Evolutionary conservation across 73 alveolate species (phyloP), one percentile per base, ranked within the genome.

Genomic region (Paramecium sexaurelia): DNA sequence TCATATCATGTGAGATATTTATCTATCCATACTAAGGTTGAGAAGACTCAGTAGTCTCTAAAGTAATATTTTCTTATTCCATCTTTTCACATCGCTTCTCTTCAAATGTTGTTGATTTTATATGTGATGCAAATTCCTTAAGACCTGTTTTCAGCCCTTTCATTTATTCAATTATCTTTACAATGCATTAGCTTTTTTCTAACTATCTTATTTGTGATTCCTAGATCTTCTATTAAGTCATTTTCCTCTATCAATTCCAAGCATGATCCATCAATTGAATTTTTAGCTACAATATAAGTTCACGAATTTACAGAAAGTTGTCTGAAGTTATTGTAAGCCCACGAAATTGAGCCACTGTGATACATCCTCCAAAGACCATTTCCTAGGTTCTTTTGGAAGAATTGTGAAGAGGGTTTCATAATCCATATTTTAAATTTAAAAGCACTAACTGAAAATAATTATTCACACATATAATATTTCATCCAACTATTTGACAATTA

Each of bases 231-330:
- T 66, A 55, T 45, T 6, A 96, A 83, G 67, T 96, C 98, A 51
- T 84, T 92, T 24, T 94, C 97, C 36, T 84, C 92, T 6, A 96
- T 94, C 66, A 90, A 93, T 39, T 85, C 93, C 41, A 96, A 40
- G 20, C 96, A 87, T 11, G 97, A 92, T n/a, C 98, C 98, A 51
- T 96, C 98, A 27, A 96, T 96, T 26, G 94, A 68, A 69, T 88
- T 88, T 13, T 22, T 22, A 22, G 90, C 90, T 78, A 78, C 45
- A 9, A 39, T 33, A 33, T 36, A 33, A n/a, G 36, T 73, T 33
- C 36, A 36, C 36, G 19, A 20, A 24, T 24, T 24, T 78, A 78
- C 90, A 41, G 19, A 78, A 78, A 8, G 90, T 78, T 20, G 33
- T 78, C 32, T 78, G 55, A 7, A 78, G 41, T 24, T 32, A 24